Evolutionary conservation across 1,284 basidiomycete genomes (phyloP), one percentile per base, ranked within the genome.

Genomic region (Cryptococcus hybrid): DNA sequence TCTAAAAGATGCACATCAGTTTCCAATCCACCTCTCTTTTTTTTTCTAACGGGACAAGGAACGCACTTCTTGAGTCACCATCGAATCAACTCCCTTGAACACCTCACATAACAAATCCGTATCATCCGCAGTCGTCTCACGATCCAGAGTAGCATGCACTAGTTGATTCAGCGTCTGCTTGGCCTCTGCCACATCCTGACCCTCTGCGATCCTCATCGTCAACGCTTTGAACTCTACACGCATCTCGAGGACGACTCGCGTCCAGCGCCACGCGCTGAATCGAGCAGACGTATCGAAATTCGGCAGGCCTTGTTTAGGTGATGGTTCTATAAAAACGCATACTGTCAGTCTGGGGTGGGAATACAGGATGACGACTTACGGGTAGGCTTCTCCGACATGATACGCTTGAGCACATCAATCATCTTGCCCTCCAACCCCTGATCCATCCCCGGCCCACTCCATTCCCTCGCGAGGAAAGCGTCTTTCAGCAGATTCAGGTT

Each of bases 221-320:
- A 77, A 59, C 1, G 70, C 68, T 56, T 77, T 77, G 60, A 77
- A 75, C 58, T 75, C 72, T 47, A 75, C 71, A 4, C 75, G 60
- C 73, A 77, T 74, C 57, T 73, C 71, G 0, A 77, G 65, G 7
- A 77, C 75, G 7, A 75, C 68, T 5, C 73, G 62, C 1, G 75
- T 77, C 70, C 71, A 75, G 35, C 68, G 59, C 75, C 75, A 77
- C 15, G 73, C 71, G 47, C 68, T 71, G 58, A 73, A 69, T 2
- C 70, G 61, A 6, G 64, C 62, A 1, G 64, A 59, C 2, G 62
- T 58, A 37, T 71, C 66, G 40, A 74, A 60, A 1, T 65, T 55
- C 2, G 66, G 63, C 11, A 68, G 38, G 51, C 50, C 50, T 50
- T 50, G 51, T 49, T 58, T 63, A 60, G 49, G 54, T 8, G 51